phyloP scores from a whole-genome alignment of 2,329 filamentous ascomycete species.

The Neonectria punicea region DNA sequence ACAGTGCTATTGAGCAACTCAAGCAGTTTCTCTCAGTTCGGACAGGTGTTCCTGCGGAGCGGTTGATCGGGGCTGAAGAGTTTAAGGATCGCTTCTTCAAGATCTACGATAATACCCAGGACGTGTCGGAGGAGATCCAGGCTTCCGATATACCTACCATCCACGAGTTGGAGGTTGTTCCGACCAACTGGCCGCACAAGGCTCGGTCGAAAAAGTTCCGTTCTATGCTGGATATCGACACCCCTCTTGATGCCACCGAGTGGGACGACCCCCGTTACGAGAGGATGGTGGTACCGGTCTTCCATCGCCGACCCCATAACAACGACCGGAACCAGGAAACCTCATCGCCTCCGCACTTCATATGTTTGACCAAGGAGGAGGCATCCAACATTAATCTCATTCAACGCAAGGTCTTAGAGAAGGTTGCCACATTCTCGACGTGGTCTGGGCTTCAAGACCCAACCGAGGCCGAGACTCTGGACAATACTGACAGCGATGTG shows the following conservation, averaged over 20 bases:
- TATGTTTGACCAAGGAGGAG: conserved; percentile 80
- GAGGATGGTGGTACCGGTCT: conserved; percentile 75
- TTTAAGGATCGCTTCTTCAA: conserved; percentile 89
- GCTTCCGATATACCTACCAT: conserved; percentile 74
- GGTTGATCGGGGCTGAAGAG: conserved; percentile 83
- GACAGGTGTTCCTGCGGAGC: conserved; percentile 70
- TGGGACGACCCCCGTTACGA: conserved; percentile 73
- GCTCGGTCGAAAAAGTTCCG: conserved; percentile 56
- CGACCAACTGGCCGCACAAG: conserved; percentile 79
- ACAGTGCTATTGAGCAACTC: conserved; percentile 73
- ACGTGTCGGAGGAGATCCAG: conserved; percentile 78
- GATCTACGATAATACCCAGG: conserved; percentile 75
- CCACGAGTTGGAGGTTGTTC: conserved; percentile 79
- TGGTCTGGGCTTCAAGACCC: conserved; percentile 69
- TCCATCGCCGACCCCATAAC: conserved; percentile 64
- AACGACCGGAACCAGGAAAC: conserved; percentile 45
- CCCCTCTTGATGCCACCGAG: conserved; percentile 56
- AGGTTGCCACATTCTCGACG: conserved; percentile 80
- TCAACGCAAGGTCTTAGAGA: conserved; percentile 81
- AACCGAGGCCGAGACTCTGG: conserved; percentile 57
- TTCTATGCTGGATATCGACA: conserved; percentile 62
- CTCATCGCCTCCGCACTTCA: conserved; percentile 70
- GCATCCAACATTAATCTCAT: conserved; percentile 74
- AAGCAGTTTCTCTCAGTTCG: conserved; percentile 77
- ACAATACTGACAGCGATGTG: conserved; percentile 73